A percentile compares a stretch with the other conserved stretches of the same genome.
Evolutionary conservation across 2,329 filamentous ascomycete genomes (phyloP).

Genomic region (Phialocephala subalpina): DNA sequence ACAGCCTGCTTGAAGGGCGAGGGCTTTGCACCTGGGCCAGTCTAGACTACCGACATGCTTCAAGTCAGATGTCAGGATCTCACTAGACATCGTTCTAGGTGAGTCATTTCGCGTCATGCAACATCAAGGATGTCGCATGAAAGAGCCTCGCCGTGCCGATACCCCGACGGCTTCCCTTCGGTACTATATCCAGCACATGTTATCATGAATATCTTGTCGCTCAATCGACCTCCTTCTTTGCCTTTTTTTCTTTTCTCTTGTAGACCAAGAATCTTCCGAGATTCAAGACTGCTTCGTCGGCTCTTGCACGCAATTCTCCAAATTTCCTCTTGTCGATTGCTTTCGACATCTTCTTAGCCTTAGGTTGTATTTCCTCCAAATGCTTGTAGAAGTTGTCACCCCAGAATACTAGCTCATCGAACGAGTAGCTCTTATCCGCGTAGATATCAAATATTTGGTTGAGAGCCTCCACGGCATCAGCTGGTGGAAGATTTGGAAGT

Average conservation of each 20-base stretch:
- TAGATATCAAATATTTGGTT: conserved; percentile 75
- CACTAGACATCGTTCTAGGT: neutral
- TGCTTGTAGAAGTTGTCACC: conserved; percentile 65
- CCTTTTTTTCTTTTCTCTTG: conserved; percentile 54
- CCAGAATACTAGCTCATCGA: conserved; percentile 71
- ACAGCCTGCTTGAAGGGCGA: neutral
- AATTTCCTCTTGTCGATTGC: conserved; percentile 66
- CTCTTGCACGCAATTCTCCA: conserved; percentile 63
- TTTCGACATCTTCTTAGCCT: conserved; percentile 64
- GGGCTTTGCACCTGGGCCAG: neutral
- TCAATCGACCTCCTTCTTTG: conserved; percentile 19
- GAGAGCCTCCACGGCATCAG: conserved; percentile 68
- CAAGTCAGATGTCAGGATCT: neutral
- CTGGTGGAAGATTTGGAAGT: conserved; percentile 60
- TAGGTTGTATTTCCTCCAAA: conserved; percentile 61
- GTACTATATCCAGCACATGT: neutral
- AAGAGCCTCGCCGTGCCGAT: neutral
- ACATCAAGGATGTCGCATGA: neutral
- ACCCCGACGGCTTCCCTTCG: neutral
- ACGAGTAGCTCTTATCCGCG: conserved; percentile 64
- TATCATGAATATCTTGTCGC: neutral
- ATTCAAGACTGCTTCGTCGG: conserved; percentile 69
- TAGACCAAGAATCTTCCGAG: conserved; percentile 68
- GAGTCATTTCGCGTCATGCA: neutral
- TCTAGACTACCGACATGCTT: neutral